Evolutionary conservation across 2,329 filamentous ascomycete genomes (phyloP).

Genomic region (Cercospora janseana): DNA sequence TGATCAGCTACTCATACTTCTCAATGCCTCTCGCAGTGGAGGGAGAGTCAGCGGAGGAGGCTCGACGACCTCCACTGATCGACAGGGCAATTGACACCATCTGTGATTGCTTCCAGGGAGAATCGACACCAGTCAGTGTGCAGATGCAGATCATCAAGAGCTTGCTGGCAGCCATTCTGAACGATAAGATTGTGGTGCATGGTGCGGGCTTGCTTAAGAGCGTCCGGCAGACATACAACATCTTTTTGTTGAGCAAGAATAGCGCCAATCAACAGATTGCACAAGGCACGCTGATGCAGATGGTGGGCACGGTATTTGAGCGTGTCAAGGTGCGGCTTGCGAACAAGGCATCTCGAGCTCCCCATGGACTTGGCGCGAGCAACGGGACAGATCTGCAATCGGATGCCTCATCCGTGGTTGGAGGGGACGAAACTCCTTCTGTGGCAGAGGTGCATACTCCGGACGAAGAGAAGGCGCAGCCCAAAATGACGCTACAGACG

Average conservation of each 20-base stretch:
- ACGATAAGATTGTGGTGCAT: conserved; percentile 98
- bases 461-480: conserved; percentile 46
- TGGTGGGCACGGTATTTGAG: conserved; percentile 98
- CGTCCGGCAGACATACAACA: conserved; percentile 97
- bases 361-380: conserved; percentile 44
- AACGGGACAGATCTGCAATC: conserved; percentile 36
- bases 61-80: conserved; percentile 67
- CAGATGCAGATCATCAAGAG: conserved; percentile 99
- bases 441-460: conserved; percentile 42
- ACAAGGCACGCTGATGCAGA: conserved; percentile 93
- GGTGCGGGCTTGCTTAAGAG: conserved; percentile 94
- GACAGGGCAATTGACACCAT: conserved; percentile 98
- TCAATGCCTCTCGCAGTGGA: conserved; percentile 59
- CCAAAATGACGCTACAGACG: conserved; percentile 65
- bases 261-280: conserved; percentile 95
- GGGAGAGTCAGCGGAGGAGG: conserved; percentile 18
- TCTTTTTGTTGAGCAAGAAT: conserved; percentile 91
- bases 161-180: conserved; percentile 87
- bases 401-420: conserved; percentile 30
- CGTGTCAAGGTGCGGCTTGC: conserved; percentile 82
- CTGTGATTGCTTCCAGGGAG: conserved; percentile 97
- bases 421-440: conserved; percentile 31
- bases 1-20: conserved; percentile 98
- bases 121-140: conserved; percentile 85
- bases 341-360: conserved; percentile 74